Base-by-base conservation (phyloP, 768 basidiomycete species). In the Serendipita sp. region DNA sequence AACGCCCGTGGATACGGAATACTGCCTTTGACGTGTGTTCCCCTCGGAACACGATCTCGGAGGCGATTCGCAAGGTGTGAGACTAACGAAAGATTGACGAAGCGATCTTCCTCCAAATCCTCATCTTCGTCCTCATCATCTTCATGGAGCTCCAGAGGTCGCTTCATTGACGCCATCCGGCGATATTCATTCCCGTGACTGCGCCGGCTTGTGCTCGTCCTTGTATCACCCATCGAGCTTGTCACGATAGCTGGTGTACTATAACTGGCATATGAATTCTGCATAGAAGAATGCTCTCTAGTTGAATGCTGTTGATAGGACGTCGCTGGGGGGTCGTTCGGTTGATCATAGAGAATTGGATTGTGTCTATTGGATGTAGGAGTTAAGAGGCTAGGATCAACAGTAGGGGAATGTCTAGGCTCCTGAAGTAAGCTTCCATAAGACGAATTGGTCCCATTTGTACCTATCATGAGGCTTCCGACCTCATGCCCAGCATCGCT, bases 41-140 rank as follows among this genome's bases (percentile, higher is more conserved):
- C 85, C 64, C 89, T 80, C 2, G 89, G 90, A 2, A 98, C 90
- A 71, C 90, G 88, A 75, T 98, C 94, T 64, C 88, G 81, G 65
- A 98, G 75, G 71, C 89, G 85, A 41, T 94, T 86, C 1, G 92
- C 93, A 54, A 96, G 82, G 72, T 99, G 88, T 23, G 85, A 88
- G 65, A 98, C 78, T 48, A 96, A 76, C 15, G 90, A 84, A 63
- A 90, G 88, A 72, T 95, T 93, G 73, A 97, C 85, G 70, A 91
- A 96, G 15, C 85, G 81, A 65, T 79, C 81, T 60, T 83, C 83
- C 30, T 65, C 65, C 28, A 58, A 23, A 64, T 86, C 83, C 13
- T 84, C 83, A 58, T 91, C 82, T 30, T 80, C 80, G 3, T 78
- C 79, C 3, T 78, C 75, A 44, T 75, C 78, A 44, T 80, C 79